These are phyloP conservation scores for Cryptococcus sp. DNA, from an alignment of 1,284 basidiomycete genomes.

Conservation along the genomic window DNA sequence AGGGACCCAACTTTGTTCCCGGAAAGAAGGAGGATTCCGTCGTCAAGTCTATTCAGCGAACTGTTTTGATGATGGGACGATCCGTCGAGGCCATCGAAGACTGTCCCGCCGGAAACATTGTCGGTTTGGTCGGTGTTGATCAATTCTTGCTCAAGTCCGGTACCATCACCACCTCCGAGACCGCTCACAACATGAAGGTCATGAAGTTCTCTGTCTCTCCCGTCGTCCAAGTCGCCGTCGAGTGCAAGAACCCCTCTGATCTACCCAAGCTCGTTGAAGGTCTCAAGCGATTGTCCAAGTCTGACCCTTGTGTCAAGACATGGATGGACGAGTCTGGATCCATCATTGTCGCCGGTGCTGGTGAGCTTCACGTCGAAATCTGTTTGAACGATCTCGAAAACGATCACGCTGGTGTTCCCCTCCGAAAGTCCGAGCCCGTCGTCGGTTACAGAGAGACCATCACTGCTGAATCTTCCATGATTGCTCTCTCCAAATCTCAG, in stretches of 20 bases:
- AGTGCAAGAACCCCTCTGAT: constrained; percentile 99
- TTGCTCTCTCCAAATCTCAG: constrained; percentile 97
- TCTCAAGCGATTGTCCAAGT: constrained; percentile 99
- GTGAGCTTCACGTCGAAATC: constrained; percentile 98
- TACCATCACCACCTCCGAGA: constrained; percentile 95
- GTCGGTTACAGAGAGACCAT: constrained; percentile 99
- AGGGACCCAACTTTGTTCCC: constrained; percentile 97
- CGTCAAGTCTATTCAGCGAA: constrained; percentile 97
- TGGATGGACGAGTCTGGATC: constrained; percentile 91
- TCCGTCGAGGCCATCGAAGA: constrained; percentile 99
- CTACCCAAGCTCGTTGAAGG: constrained; percentile 99
- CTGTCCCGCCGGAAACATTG: constrained; percentile 97
- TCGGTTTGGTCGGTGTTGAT: constrained; percentile 99
- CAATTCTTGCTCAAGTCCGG: constrained; percentile 99
- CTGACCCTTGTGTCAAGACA: constrained; percentile 97
- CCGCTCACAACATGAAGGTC: constrained; percentile 99
- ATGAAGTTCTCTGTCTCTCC: constrained; percentile 99
- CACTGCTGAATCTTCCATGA: constrained; percentile 90
- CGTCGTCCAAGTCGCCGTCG: constrained; percentile 98
- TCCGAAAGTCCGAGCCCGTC: constrained; percentile 98
- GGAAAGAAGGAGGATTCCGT: constrained; percentile 99
- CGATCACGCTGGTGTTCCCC: constrained; percentile 98
- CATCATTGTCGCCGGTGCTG: constrained; percentile 99
- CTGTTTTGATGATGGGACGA: constrained; percentile 99
- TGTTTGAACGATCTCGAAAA: constrained; percentile 99